Base-by-base conservation (phyloP, 2,329 filamentous ascomycete genomes). In the Cyphellophora attinorum region DNA sequence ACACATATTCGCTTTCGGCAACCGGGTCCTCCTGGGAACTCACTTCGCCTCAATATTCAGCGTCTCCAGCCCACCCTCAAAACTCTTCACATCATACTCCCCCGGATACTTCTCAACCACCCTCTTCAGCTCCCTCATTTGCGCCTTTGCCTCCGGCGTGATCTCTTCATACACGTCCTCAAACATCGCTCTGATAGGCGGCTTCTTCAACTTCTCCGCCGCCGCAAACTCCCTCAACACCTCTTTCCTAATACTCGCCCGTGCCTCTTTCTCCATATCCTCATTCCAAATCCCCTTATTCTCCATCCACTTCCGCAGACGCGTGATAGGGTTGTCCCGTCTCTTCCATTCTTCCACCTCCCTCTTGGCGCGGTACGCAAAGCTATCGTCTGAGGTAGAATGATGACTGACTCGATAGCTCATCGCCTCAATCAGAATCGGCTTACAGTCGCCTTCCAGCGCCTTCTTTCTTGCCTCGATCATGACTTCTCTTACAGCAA, bases 331-430 rank as follows among this genome's bases (percentile, higher is more conserved):
- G 51, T 94, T 94, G 53, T 94, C 88, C 10, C 86, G 69, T 0
- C 85, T 58, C 59, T 93, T 93, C 86, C 86, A 94, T 55, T 93
- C 85, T 55, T 94, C 83, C 5, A 98, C 91, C 54, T 98, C 91
- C 1, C 95, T 79, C 16, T 81, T 77, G 2, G 88, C 86, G 6
- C 91, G 81, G 63, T 98, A 98, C 1, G 91, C 91, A 52, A 95
- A 98, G 16, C 83, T 91, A 61, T 98, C 91, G 54, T 98, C 91
- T 1, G 83, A 91, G 1, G 91, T 98, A 59, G 85, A 94, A 64
- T 98, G 91, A 56, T 98, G 86, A 5, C 84, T 89, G 28, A 96
- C 88, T n/a, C 91, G 85, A 61, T 98, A 98, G 15, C 84, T 89
- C 84, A 98, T 93, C 37, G 86, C 86, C 61, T 98, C 91, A 27